Conservation (phyloP, 2,329 filamentous ascomycete genomes). For the Hymenoscyphus infarciens region DNA sequence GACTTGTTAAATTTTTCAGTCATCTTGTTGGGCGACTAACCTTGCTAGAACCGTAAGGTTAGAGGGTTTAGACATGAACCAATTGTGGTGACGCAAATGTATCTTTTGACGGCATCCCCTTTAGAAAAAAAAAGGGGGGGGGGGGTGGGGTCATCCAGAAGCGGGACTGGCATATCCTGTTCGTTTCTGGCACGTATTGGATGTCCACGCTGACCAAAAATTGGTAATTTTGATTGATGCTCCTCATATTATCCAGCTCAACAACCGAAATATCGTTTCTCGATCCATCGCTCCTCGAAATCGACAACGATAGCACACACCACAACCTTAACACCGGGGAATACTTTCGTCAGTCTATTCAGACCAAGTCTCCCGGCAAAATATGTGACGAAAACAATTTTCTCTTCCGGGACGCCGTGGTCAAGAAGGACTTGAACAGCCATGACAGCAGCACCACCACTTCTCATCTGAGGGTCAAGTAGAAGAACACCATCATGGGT, state of each 20-base stretch:
- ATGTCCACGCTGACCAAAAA: neutral
- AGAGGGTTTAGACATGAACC: neutral
- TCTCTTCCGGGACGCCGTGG: conserved; percentile 79
- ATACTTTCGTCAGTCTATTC: conserved; percentile 82
- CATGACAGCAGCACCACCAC: conserved; percentile 83
- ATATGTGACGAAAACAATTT: conserved; percentile 90
- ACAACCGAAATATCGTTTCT: conserved; percentile 86
- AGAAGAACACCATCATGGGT: conserved; percentile 78
- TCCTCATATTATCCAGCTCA: conserved; percentile 38
- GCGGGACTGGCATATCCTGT: neutral
- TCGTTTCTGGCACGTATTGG: neutral
- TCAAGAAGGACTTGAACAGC: conserved; percentile 93
- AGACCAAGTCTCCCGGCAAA: conserved; percentile 81
- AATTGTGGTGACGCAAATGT: neutral
- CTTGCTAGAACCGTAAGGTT: neutral
- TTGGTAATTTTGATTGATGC: neutral
- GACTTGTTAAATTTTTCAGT: neutral
- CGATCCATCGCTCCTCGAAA: conserved; percentile 83
- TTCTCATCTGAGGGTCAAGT: conserved; percentile 91
- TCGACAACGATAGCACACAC: conserved; percentile 79
- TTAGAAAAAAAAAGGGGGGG: too few relatives aligned
- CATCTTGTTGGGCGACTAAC: neutral
- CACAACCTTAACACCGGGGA: conserved; percentile 81
- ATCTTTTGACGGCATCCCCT: neutral
- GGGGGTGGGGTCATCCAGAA: too few relatives aligned